These are phyloP conservation scores for Mycena vitilis DNA, from an alignment of 768 basidiomycete species.

Conservation along the genomic window DNA sequence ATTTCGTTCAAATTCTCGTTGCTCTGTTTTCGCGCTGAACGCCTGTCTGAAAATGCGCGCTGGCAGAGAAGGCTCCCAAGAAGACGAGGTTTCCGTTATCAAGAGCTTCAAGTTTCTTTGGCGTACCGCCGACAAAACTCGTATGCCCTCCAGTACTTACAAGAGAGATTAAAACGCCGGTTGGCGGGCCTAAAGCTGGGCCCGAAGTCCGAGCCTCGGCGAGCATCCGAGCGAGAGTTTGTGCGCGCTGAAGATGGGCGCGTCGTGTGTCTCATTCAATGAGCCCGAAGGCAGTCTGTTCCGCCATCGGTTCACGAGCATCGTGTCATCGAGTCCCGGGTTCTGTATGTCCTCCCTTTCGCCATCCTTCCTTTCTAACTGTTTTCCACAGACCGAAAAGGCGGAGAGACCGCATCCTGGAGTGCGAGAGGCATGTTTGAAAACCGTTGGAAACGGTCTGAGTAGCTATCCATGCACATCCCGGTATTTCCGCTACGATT, in stretches of 20 bases:
- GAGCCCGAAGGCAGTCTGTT: constrained; percentile 95
- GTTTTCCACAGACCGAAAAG: constrained; percentile 59
- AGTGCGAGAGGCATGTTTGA: constrained; percentile 86
- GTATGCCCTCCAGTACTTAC: too few species aligned
- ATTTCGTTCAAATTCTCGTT: constrained; percentile 51
- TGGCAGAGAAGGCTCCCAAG: constrained; percentile 67
- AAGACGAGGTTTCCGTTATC: constrained; percentile 73
- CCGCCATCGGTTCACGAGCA: constrained; percentile 89
- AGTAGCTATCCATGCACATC: too few species aligned
- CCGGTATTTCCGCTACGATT: too few species aligned
- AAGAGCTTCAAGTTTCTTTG: constrained; percentile 66
- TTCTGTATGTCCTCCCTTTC: constrained; percentile 67
- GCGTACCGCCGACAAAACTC: too few species aligned
- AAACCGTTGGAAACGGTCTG: constrained; percentile 82
- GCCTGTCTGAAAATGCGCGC: constrained; percentile 66
- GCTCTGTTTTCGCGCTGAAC: background rate
- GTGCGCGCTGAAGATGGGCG: constrained; percentile 82
- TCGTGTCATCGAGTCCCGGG: constrained; percentile 88
- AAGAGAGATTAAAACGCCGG: constrained; percentile 69
- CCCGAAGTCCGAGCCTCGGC: constrained; percentile 66
- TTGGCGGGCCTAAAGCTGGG: constrained; percentile 82
- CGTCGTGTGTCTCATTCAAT: too few species aligned
- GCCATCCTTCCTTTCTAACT: constrained; percentile 13
- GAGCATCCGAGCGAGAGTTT: constrained; percentile 91
- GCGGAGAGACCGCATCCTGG: constrained; percentile 62